These are phyloP conservation scores for Letharia columbiana DNA, from an alignment of 495 filamentous ascomycete species.

Conservation along the genomic window DNA sequence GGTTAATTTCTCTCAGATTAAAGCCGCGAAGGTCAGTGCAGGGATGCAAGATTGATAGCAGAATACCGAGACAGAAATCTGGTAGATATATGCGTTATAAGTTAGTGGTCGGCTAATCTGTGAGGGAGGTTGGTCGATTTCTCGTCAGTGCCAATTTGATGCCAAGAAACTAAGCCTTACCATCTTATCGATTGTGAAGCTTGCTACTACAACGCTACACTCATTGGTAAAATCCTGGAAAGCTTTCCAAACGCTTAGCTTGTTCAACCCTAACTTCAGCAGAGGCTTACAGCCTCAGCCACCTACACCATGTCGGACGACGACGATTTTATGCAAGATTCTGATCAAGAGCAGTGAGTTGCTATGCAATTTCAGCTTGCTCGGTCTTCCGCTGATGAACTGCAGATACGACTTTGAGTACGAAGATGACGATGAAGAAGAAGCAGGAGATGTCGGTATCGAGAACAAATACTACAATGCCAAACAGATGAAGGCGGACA, in stretches of 20 bases:
- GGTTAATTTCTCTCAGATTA: conserved; percentile 7
- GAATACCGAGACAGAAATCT: too few species aligned
- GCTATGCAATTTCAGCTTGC: neutral
- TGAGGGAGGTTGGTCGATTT: neutral
- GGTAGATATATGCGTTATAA: neutral
- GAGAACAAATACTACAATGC: conserved; percentile 99
- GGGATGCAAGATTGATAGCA: neutral
- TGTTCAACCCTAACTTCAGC: neutral
- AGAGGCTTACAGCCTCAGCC: conserved; percentile 20
- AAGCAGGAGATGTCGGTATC: conserved; percentile 81
- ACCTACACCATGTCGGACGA: conserved; percentile 79
- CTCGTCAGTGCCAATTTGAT: neutral
- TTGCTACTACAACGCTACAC: neutral
- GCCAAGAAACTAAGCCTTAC: conserved; percentile 13
- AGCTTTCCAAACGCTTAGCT: neutral
- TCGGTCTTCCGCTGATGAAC: conserved; percentile 17
- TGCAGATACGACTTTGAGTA: conserved; percentile 92
- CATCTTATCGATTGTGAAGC: conserved; percentile 5
- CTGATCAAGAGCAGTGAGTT: conserved; percentile 69
- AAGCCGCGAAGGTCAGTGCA: neutral
- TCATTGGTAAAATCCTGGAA: neutral
- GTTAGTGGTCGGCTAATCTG: neutral
- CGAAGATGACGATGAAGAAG: conserved; percentile 83
- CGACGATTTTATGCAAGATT: conserved; percentile 98
- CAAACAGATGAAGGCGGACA: conserved; percentile 85